phyloP scores from a whole-genome alignment of 805 yeast species.

The Saccharomycopsis javanensis region DNA sequence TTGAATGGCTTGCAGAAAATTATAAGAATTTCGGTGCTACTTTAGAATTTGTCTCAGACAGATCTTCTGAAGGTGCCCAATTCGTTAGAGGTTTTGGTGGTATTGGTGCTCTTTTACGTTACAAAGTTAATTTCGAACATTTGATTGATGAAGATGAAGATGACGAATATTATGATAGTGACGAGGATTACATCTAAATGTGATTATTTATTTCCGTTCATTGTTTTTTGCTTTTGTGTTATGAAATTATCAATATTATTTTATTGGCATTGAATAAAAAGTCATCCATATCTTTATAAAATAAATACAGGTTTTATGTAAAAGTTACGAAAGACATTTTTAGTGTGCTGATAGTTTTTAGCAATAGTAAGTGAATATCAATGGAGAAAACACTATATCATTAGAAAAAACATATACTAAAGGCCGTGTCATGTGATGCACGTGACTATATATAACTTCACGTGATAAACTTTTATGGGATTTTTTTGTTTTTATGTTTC shows the following conservation, averaged over 20 bases:
- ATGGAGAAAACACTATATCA: no score
- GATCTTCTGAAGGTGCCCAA: slow-evolving; percentile 97
- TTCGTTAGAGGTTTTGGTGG: slow-evolving; percentile 98
- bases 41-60: slow-evolving; percentile 92
- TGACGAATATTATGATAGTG: slow-evolving; percentile 26
- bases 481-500: no score
- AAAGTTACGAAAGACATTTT: no score
- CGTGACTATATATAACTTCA: no score
- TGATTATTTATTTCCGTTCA: neutral
- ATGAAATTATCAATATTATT: no score
- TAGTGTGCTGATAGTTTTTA: no score
- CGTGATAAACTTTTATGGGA: no score
- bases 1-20: slow-evolving; percentile 98
- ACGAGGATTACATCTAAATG: slow-evolving; percentile 28
- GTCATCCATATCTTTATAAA: neutral
- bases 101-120: slow-evolving; percentile 91
- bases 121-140: slow-evolving; percentile 95
- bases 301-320: no score
- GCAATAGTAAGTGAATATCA: no score
- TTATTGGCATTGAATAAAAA: neutral
- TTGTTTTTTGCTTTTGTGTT: neutral
- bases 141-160: slow-evolving; percentile 51
- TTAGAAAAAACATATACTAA: no score
- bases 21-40: slow-evolving; percentile 91
- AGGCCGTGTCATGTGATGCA: no score